Percentiles rank a stretch among this genome's conserved stretches.
phyloP scores from a whole-genome alignment of 129 eudicot species.

The Glebionis coronaria region DNA sequence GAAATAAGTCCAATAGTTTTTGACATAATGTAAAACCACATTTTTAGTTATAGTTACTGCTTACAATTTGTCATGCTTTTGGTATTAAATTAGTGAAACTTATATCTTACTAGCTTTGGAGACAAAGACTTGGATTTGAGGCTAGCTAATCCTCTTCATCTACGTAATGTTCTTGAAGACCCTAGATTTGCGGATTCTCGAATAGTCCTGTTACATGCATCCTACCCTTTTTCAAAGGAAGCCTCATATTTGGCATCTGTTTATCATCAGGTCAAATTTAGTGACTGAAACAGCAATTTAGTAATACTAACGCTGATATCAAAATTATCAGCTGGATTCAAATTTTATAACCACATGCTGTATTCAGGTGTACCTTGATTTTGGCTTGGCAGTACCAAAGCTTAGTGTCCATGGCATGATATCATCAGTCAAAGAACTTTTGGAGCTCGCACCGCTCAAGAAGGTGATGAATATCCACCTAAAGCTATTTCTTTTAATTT shows the following conservation, averaged over 20 bases:
- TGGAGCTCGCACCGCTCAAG: constrained; percentile 88
- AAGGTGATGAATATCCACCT: constrained; percentile 52
- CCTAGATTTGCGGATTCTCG: constrained; percentile 52
- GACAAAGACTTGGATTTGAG: constrained; percentile 95
- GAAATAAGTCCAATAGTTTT: neutral
- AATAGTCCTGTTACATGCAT: constrained; percentile 86
- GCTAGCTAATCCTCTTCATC: constrained; percentile 86
- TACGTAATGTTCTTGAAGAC: constrained; percentile 85
- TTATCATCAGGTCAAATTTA: constrained; percentile 63
- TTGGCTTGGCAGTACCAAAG: constrained; percentile 86
- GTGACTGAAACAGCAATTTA: constrained; percentile 11
- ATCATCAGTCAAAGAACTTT: constrained; percentile 82
- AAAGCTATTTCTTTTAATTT: neutral
- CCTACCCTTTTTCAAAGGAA: constrained; percentile 94
- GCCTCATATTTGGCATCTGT: constrained; percentile 91
- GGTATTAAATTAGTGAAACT: constrained; percentile 13
- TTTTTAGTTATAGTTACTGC: neutral
- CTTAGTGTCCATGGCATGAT: constrained; percentile 90
- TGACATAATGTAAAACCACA: neutral
- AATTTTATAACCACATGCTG: constrained; percentile 1
- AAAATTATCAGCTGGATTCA: constrained; percentile 1
- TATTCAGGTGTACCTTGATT: constrained; percentile 82
- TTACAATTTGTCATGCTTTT: neutral
- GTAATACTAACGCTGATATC: constrained; percentile 16
- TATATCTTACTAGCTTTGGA: constrained; percentile 56